Conservation (phyloP, 306 rosid species). For the Glycine latifolia region DNA sequence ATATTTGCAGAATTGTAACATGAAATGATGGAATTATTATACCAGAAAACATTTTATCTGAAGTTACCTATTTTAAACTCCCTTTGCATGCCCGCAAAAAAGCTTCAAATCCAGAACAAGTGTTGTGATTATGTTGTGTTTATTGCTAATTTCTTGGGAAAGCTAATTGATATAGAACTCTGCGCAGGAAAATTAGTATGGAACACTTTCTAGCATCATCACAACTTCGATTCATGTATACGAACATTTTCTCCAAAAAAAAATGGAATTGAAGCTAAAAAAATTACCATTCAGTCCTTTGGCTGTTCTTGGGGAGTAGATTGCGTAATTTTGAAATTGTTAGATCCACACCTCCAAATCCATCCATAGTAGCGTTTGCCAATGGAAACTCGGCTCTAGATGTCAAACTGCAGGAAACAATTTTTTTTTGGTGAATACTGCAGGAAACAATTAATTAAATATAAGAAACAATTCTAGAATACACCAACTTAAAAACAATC, state of each 20-base stretch:
- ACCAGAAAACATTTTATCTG: slow-evolving; percentile 23
- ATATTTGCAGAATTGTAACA: slow-evolving; percentile 2
- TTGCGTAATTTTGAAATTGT: slow-evolving; percentile 69
- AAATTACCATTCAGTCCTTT: slow-evolving; percentile 44
- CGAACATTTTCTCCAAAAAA: background rate
- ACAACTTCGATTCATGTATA: slow-evolving; percentile 16
- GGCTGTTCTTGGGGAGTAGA: slow-evolving; percentile 58
- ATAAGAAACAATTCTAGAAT: slow-evolving; percentile 24
- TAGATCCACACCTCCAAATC: slow-evolving; percentile 91
- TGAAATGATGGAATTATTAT: slow-evolving; percentile 16
- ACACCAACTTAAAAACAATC: slow-evolving; percentile 8
- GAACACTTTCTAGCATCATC: slow-evolving; percentile 8
- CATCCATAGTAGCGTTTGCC: slow-evolving; percentile 79
- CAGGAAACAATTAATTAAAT: background rate
- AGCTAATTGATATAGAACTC: slow-evolving; percentile 21
- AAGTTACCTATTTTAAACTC: slow-evolving; percentile 32
- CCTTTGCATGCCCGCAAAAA: slow-evolving; percentile 36
- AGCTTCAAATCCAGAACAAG: slow-evolving; percentile 41
- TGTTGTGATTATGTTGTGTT: slow-evolving; percentile 29
- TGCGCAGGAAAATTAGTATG: background rate
- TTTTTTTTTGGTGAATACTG: too few relatives aligned
- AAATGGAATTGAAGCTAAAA: slow-evolving; percentile 25
- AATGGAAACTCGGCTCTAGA: slow-evolving; percentile 95
- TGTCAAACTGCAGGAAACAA: slow-evolving; percentile 67
- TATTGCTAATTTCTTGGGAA: slow-evolving; percentile 30